phyloP scores from a whole-genome alignment of 2,329 filamentous ascomycete species.

The Phaeosphaeriaceae sp. region DNA sequence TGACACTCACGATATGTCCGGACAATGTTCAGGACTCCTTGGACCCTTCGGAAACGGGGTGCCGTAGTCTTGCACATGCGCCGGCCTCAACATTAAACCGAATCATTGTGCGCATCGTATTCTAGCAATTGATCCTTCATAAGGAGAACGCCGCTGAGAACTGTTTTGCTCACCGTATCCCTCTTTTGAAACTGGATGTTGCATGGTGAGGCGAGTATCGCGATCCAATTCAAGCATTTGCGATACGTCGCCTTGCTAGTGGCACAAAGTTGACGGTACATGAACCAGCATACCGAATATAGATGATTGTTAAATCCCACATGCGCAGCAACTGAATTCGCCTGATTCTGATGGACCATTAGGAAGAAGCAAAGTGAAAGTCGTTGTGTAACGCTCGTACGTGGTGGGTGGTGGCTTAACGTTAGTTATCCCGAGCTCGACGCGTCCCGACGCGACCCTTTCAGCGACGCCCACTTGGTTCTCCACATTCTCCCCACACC shows the following conservation, averaged over 20 bases:
- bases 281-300: not conserved
- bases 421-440: not conserved
- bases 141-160: too few relatives aligned
- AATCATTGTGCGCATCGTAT: not conserved
- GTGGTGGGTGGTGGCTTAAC: not conserved
- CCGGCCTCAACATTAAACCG: not conserved
- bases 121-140: not conserved
- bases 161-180: too few relatives aligned
- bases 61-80: not conserved
- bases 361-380: not conserved
- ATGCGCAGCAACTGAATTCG: not conserved
- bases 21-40: not conserved
- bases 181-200: too few relatives aligned
- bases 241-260: not conserved
- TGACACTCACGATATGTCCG: not conserved
- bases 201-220: not conserved
- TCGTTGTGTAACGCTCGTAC: not conserved
- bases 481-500: not conserved
- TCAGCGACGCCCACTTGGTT: not conserved
- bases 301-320: not conserved
- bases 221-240: not conserved
- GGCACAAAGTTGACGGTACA: not conserved
- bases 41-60: not conserved
- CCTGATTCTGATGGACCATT: not conserved
- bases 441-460: not conserved